phyloP scores from a whole-genome alignment of 441 rosid species.

The Biscutella auriculata region DNA sequence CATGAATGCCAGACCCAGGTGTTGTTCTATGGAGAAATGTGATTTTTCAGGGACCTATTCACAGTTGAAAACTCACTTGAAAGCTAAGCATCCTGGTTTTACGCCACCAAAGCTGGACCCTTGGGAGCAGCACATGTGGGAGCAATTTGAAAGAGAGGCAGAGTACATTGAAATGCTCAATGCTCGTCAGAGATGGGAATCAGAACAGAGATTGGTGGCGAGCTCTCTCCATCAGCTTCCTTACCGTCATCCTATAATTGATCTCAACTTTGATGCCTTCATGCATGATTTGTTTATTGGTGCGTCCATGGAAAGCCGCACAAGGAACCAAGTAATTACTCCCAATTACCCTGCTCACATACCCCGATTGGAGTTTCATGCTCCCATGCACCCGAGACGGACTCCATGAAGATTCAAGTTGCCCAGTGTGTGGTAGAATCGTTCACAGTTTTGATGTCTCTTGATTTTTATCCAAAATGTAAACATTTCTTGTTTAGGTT shows the following conservation, averaged over 20 bases:
- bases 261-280: constrained; percentile 18
- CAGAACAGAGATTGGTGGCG: not conserved
- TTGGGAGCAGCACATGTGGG: constrained; percentile 23
- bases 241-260: not conserved
- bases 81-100: constrained; percentile 19
- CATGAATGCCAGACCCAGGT: constrained; percentile 27
- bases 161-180: constrained; percentile 12
- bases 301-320: not conserved
- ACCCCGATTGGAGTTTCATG: constrained; percentile 1
- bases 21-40: constrained; percentile 16
- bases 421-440: not conserved
- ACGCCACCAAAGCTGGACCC: constrained; percentile 4
- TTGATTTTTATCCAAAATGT: constrained; percentile 8
- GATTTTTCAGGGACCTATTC: constrained; percentile 21
- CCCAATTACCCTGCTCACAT: not conserved
- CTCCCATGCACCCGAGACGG: constrained; percentile 8
- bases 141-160: constrained; percentile 15
- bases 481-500: constrained; percentile 1
- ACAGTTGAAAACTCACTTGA: constrained; percentile 21
- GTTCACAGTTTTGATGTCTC: constrained; percentile 19
- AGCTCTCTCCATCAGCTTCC: constrained; percentile 15
- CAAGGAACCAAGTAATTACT: not conserved
- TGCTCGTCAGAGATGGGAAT: constrained; percentile 20
- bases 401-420: constrained; percentile 8
- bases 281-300: not conserved